Percentiles rank a stretch among this genome's conserved stretches.
phyloP scores from a whole-genome alignment of 257 asterid species.

The Rehmannia glutinosa region DNA sequence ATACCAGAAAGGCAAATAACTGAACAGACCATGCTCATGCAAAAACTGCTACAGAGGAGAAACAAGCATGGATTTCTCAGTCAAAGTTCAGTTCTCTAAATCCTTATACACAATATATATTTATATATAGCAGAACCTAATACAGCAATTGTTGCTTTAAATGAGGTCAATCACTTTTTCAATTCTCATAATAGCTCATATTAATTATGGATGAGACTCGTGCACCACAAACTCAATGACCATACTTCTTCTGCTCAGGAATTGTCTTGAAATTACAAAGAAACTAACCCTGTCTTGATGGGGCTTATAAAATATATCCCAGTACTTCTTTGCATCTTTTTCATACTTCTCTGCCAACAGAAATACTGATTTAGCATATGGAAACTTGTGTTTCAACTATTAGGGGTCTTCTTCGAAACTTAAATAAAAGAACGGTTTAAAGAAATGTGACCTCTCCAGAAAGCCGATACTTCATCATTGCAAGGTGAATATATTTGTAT shows the following conservation, averaged over 20 bases:
- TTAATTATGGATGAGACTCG: no score
- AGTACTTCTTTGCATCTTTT: constrained; percentile 86
- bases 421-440: constrained; percentile 10
- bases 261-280: not conserved
- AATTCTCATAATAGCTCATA: no score
- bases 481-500: constrained; percentile 73
- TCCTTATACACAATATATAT: not conserved
- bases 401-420: not conserved
- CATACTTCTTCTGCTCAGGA: constrained; percentile 2
- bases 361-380: not conserved
- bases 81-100: not conserved
- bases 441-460: constrained; percentile 66
- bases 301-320: constrained; percentile 91
- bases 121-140: not conserved
- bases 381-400: not conserved
- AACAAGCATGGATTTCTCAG: not conserved
- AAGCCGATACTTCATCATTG: constrained; percentile 78
- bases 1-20: no score
- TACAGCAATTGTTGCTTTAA: no score
- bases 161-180: no score
- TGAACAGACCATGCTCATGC: no score
- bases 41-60: no score
- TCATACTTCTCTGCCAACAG: constrained; percentile 76
- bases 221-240: no score
- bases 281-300: constrained; percentile 83